Percentiles rank a stretch among this genome's conserved stretches.
Evolutionary conservation across 805 yeast genomes (phyloP).

Genomic region (Sugiyamaella mastotermitis): DNA sequence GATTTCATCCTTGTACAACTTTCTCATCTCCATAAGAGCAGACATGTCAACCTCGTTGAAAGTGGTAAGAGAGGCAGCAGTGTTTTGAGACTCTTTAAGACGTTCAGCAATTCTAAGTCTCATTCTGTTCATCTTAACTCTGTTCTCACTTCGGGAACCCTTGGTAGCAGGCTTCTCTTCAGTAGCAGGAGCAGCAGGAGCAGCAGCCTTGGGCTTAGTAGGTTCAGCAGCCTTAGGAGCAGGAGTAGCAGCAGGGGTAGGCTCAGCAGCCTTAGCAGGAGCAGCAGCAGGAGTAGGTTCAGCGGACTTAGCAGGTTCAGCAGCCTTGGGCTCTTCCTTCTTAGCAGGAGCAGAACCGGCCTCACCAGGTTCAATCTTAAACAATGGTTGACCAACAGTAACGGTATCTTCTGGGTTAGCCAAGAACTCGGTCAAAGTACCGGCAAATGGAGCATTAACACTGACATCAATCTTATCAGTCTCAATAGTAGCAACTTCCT

Average conservation of each 20-base stretch:
- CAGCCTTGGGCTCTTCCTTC: constrained; percentile 24
- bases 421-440: constrained; percentile 79
- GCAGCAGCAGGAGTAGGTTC: constrained; percentile 25
- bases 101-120: constrained; percentile 98
- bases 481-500: constrained; percentile 92
- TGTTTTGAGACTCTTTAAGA: constrained; percentile 97
- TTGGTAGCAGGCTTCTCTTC: constrained; percentile 33
- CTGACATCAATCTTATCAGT: constrained; percentile 98
- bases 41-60: constrained; percentile 98
- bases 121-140: constrained; percentile 99
- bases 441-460: constrained; percentile 89
- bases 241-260: constrained; percentile 25
- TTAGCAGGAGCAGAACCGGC: constrained; percentile 42
- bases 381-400: constrained; percentile 88
- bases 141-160: constrained; percentile 79
- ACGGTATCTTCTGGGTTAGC: constrained; percentile 88
- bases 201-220: constrained; percentile 26
- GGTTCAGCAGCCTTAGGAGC: constrained; percentile 33
- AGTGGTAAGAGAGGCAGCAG: constrained; percentile 96
- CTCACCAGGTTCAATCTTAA: constrained; percentile 73
- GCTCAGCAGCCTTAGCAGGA: constrained; percentile 1
- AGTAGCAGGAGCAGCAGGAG: constrained; percentile 32
- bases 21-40: constrained; percentile 85
- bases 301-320: constrained; percentile 11
- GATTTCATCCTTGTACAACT: constrained; percentile 93